Evolutionary conservation across 805 yeast genomes (phyloP).

Genomic region (Metschnikowia corniflorae): DNA sequence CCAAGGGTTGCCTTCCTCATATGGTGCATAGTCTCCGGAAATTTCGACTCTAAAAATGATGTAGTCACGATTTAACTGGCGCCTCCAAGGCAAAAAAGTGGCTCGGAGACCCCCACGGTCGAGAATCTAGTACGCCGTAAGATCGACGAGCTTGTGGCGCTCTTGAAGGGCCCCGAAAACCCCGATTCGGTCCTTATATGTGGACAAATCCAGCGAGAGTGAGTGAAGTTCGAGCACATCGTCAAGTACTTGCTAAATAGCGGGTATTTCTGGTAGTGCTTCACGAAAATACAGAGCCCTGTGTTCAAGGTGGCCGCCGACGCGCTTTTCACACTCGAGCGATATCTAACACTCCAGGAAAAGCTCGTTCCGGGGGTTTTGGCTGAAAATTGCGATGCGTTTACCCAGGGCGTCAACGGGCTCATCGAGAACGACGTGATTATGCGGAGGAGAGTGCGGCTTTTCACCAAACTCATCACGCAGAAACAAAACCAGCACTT

Average conservation of each 20-base stretch:
- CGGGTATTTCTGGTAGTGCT: constrained; percentile 74
- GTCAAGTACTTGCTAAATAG: constrained; percentile 57
- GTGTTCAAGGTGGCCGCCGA: constrained; percentile 91
- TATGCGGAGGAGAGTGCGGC: constrained; percentile 81
- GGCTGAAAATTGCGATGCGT: constrained; percentile 49
- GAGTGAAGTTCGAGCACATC: constrained; percentile 73
- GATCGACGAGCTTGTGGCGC: constrained; percentile 59
- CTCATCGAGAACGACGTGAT: constrained; percentile 85
- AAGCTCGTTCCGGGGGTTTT: constrained; percentile 70
- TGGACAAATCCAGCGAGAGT: constrained; percentile 80
- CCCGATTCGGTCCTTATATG: constrained; percentile 69
- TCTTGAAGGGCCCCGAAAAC: constrained; percentile 71
- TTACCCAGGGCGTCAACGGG: constrained; percentile 61
- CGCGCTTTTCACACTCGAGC: constrained; percentile 73
- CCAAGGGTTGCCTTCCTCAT: constrained; percentile 62
- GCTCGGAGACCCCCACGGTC: constrained; percentile 77
- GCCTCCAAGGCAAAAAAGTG: constrained; percentile 73
- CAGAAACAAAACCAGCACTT: constrained; percentile 66
- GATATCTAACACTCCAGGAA: constrained; percentile 66
- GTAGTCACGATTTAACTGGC: constrained; percentile 70
- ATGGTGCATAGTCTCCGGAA: constrained; percentile 57
- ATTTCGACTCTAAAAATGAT: constrained; percentile 85
- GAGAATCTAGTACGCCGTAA: constrained; percentile 67
- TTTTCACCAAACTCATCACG: constrained; percentile 68
- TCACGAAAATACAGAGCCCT: constrained; percentile 68